phyloP scores from a whole-genome alignment of 768 basidiomycete genomes.

The Mycena chlorophos region DNA sequence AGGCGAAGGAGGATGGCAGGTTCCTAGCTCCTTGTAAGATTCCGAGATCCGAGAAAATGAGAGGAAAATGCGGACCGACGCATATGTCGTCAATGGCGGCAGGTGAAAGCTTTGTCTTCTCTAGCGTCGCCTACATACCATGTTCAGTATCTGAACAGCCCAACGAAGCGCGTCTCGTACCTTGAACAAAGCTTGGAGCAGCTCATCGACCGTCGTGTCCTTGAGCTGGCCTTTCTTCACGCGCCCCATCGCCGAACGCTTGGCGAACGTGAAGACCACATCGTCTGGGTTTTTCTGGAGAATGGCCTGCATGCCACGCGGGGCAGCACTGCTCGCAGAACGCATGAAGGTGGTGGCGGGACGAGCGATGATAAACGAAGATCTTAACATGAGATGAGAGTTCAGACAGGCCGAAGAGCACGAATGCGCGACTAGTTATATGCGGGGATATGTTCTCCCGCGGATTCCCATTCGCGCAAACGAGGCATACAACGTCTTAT shows the following conservation, averaged over 20 bases:
- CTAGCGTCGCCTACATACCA: constrained; percentile 57
- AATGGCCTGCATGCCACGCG: constrained; percentile 51
- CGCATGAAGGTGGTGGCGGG: constrained; percentile 31
- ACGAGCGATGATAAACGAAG: constrained; percentile 1
- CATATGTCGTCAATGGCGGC: constrained; percentile 79
- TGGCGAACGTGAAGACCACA: constrained; percentile 87
- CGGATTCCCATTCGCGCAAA: background rate
- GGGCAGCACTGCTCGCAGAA: constrained; percentile 42
- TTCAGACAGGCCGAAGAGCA: constrained; percentile 18
- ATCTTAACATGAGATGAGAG: constrained; percentile 13
- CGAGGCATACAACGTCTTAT: background rate
- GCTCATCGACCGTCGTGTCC: constrained; percentile 83
- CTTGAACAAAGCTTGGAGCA: constrained; percentile 81
- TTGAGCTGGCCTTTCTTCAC: constrained; percentile 93
- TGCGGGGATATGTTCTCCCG: background rate
- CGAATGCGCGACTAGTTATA: constrained; percentile 2
- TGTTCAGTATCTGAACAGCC: background rate
- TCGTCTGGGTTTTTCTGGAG: constrained; percentile 76
- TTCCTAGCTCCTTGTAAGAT: constrained; percentile 51
- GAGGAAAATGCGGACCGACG: constrained; percentile 57
- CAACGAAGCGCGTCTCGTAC: constrained; percentile 35
- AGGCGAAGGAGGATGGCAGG: constrained; percentile 81
- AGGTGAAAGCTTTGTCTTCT: constrained; percentile 67
- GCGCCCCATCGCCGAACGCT: constrained; percentile 84
- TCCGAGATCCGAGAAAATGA: background rate